Conservation (phyloP, 345 rosid species). For the Populus alba region DNA sequence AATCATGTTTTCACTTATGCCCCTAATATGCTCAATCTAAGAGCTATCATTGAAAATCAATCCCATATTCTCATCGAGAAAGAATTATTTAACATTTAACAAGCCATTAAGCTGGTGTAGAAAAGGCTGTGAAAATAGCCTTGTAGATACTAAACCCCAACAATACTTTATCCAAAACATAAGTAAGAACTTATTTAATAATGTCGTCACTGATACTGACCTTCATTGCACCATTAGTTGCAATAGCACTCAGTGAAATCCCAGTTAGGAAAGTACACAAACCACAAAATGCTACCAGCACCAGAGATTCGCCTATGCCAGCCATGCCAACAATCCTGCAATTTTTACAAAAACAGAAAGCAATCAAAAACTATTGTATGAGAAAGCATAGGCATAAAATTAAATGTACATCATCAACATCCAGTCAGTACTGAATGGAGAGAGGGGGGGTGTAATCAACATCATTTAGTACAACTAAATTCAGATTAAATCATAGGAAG, state of each 20-base stretch:
- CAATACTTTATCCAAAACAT: not conserved
- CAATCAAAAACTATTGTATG: not conserved
- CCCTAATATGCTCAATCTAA: not conserved
- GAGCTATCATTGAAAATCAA: not conserved
- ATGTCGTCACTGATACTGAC: conserved; percentile 29
- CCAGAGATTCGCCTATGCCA: conserved; percentile 76
- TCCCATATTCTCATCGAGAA: not conserved
- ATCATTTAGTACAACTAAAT: too few relatives aligned
- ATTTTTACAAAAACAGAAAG: not conserved
- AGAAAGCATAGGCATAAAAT: not conserved
- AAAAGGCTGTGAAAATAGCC: not conserved
- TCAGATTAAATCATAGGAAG: not conserved
- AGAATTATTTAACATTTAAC: not conserved
- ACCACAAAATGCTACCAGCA: conserved; percentile 88
- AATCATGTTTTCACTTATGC: not conserved
- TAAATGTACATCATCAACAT: not conserved
- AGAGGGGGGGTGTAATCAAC: too few relatives aligned
- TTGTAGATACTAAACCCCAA: not conserved
- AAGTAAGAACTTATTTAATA: not conserved
- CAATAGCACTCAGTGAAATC: conserved; percentile 97
- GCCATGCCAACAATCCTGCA: conserved; percentile 99
- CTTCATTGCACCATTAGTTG: conserved; percentile 99
- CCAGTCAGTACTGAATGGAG: not conserved
- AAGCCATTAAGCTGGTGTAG: not conserved
- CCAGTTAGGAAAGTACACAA: conserved; percentile 87